Evolutionary conservation across 148 eudicot genomes (phyloP).

Genomic region (Fallopia convolvulus): DNA sequence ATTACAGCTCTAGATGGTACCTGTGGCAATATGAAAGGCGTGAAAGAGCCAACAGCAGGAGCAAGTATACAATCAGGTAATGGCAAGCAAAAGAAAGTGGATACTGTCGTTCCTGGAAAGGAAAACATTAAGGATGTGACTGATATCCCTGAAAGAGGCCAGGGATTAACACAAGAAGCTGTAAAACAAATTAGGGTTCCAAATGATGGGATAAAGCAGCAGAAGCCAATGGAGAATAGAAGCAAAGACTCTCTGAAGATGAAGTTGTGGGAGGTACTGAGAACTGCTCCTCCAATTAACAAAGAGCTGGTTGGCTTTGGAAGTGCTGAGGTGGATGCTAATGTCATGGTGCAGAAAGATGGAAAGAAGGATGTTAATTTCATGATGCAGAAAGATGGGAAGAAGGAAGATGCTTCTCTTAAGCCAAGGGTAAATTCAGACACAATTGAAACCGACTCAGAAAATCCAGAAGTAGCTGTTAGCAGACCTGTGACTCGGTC

Average conservation of each 20-base stretch:
- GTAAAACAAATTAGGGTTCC: constrained; percentile 22
- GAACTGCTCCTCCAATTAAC: constrained; percentile 43
- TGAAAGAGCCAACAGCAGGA: constrained; percentile 14
- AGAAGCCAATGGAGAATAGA: constrained; percentile 28
- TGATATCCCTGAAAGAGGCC: constrained; percentile 16
- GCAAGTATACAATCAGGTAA: constrained; percentile 13
- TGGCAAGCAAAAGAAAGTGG: background rate
- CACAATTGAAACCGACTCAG: constrained; percentile 77
- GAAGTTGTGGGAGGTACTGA: constrained; percentile 74
- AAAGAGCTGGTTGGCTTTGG: constrained; percentile 24
- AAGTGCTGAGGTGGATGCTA: constrained; percentile 23
- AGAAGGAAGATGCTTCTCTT: constrained; percentile 17
- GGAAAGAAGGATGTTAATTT: constrained; percentile 20
- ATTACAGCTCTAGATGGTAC: constrained; percentile 13
- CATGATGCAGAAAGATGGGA: constrained; percentile 19
- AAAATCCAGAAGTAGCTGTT: constrained; percentile 26
- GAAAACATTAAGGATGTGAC: constrained; percentile 3
- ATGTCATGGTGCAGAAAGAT: constrained; percentile 12
- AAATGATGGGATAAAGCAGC: constrained; percentile 24
- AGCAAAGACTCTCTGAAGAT: constrained; percentile 31
- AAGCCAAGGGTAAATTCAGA: constrained; percentile 34
- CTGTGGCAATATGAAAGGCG: constrained; percentile 13
- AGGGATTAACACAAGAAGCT: constrained; percentile 23
- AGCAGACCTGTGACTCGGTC: constrained; percentile 59
- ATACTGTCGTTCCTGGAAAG: background rate